These are phyloP conservation scores for Tuber aestivum DNA, from an alignment of 495 filamentous ascomycete genomes.

Conservation along the genomic window DNA sequence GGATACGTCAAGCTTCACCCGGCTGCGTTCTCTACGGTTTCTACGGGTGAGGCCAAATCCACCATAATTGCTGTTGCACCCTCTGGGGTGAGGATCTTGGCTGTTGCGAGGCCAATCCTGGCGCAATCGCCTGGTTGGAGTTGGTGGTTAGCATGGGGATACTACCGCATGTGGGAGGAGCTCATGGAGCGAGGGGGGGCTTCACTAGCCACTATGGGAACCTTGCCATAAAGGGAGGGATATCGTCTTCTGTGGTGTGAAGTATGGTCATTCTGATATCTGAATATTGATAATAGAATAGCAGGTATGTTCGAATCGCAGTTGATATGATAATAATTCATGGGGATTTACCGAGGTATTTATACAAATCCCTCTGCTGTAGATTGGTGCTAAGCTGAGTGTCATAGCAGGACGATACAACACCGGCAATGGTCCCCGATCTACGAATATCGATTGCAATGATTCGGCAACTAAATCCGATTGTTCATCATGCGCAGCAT, in stretches of 20 bases:
- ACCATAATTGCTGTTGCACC: constrained; percentile 35
- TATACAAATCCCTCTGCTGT: not conserved
- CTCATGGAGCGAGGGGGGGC: not conserved
- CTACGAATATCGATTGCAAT: not conserved
- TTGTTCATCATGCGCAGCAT: not conserved
- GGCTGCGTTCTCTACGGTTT: not conserved
- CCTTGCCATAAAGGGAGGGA: constrained; percentile 4
- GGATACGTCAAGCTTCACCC: constrained; percentile 26
- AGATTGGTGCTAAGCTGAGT: not conserved
- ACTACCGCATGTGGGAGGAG: not conserved
- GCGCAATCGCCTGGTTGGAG: constrained; percentile 9
- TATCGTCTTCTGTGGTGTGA: constrained; percentile 7
- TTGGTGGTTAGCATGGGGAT: not conserved
- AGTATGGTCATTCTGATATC: constrained; percentile 2
- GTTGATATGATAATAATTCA: not conserved
- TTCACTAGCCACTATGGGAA: constrained; percentile 7
- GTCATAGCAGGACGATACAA: not conserved
- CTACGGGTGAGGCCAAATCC: constrained; percentile 29
- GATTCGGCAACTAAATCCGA: not conserved
- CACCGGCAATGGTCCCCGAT: not conserved
- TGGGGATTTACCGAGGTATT: not conserved
- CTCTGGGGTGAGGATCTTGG: constrained; percentile 28
- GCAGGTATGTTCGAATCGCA: not conserved
- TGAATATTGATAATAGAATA: not conserved
- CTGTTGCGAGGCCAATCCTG: constrained; percentile 31